phyloP scores from a whole-genome alignment of 1,284 basidiomycete genomes.

The Ustilago hordei region DNA sequence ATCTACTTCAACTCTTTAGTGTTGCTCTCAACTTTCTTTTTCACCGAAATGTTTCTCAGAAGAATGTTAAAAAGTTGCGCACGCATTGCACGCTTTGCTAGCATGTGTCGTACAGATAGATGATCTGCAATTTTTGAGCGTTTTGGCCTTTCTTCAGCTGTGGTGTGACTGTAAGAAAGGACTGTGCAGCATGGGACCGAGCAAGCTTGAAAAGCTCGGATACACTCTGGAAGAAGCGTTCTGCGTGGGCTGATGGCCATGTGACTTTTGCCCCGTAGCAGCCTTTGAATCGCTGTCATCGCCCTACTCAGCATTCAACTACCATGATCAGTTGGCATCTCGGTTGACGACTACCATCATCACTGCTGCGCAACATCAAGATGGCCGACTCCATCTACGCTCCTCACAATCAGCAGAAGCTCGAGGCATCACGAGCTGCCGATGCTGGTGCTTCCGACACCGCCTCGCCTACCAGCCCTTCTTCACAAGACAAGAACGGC shows the following conservation, averaged over 20 bases:
- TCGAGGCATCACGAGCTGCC: conserved; percentile 34
- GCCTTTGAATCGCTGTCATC: neutral
- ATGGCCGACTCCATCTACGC: conserved; percentile 62
- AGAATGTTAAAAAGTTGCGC: conserved; percentile 20
- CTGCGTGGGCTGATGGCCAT: neutral
- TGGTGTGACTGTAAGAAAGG: too few species aligned
- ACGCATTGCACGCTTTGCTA: conserved; percentile 11
- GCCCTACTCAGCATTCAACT: neutral
- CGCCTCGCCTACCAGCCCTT: conserved; percentile 1
- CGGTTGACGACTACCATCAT: neutral
- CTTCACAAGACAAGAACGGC: conserved; percentile 6
- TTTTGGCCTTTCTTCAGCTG: neutral
- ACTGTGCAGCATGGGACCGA: neutral
- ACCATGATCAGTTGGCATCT: neutral
- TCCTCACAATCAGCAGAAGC: conserved; percentile 49
- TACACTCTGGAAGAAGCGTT: neutral
- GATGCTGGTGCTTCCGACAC: conserved; percentile 13
- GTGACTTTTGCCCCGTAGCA: conserved; percentile 3
- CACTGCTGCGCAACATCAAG: conserved; percentile 4
- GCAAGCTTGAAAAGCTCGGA: neutral
- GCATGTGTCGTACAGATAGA: conserved; percentile 3
- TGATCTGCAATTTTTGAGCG: conserved; percentile 2
- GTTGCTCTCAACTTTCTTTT: neutral
- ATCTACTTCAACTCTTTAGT: too few species aligned
- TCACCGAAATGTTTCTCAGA: conserved; percentile 26